These are phyloP conservation scores for Larix sibirica DNA, from an alignment of 83 land plant species.

Conservation along the genomic window DNA sequence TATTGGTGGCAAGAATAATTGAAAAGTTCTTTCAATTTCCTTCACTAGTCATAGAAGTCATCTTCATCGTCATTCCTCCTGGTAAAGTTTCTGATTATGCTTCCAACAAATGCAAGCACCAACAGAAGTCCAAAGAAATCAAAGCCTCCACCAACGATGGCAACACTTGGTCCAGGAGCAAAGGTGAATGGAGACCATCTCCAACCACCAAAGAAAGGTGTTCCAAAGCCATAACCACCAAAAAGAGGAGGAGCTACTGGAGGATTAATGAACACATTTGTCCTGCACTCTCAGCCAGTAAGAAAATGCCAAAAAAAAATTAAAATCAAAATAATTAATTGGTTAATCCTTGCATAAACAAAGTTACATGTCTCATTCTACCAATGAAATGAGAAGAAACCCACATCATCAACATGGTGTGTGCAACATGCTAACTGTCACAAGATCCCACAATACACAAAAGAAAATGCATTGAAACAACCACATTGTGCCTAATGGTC, in stretches of 20 bases:
- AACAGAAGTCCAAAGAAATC: slow-evolving; percentile 30
- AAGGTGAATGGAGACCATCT: slow-evolving; percentile 92
- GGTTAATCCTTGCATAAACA: not conserved
- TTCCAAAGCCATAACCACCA: slow-evolving; percentile 78
- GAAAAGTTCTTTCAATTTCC: too few species aligned
- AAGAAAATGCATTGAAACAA: not conserved
- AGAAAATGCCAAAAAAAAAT: not conserved
- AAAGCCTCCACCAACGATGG: slow-evolving; percentile 77
- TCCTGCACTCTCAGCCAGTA: slow-evolving; percentile 45
- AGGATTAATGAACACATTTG: slow-evolving; percentile 85
- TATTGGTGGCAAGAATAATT: too few species aligned
- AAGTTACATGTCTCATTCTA: not conserved
- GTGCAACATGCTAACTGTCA: not conserved
- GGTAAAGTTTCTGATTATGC: slow-evolving; percentile 20
- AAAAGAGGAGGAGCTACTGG: slow-evolving; percentile 77
- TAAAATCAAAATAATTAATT: not conserved
- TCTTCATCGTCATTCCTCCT: slow-evolving; percentile 36
- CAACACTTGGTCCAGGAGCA: slow-evolving; percentile 76
- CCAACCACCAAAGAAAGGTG: slow-evolving; percentile 78
- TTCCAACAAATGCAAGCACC: slow-evolving; percentile 19
- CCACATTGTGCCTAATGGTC: too few species aligned
- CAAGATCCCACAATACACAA: not conserved
- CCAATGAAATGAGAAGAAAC: not conserved
- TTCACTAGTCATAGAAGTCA: not conserved
- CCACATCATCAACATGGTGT: not conserved